phyloP scores from a whole-genome alignment of 2,329 filamentous ascomycete genomes.

The Fusarium concolor region DNA sequence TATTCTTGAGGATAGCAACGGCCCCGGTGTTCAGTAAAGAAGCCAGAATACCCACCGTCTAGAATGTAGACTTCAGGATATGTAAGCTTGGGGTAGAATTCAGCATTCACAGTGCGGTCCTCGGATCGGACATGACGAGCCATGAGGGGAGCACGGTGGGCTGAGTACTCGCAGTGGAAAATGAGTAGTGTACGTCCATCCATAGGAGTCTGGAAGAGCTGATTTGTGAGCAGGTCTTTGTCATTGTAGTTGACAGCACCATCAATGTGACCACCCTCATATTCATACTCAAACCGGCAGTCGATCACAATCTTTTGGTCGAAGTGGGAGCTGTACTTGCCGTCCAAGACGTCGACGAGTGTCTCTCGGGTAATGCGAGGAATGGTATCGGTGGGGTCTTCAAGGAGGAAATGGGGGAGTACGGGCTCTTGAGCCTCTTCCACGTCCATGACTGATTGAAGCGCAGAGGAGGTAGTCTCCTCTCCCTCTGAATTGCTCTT shows the following conservation, averaged over 20 bases:
- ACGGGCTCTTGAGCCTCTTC: constrained; percentile 79
- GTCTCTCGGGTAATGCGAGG: constrained; percentile 87
- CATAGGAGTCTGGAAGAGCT: constrained; percentile 78
- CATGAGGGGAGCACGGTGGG: constrained; percentile 95
- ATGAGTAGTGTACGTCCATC: constrained; percentile 82
- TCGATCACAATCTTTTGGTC: constrained; percentile 90
- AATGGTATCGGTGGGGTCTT: constrained; percentile 85
- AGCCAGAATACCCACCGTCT: constrained; percentile 94
- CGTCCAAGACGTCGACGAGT: constrained; percentile 87
- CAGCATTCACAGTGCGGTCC: constrained; percentile 86
- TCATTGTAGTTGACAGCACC: constrained; percentile 97
- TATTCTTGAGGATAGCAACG: constrained; percentile 96
- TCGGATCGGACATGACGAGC: constrained; percentile 91
- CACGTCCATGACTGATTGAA: constrained; percentile 85
- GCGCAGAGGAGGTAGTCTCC: constrained; percentile 53
- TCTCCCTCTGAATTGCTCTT: constrained; percentile 76
- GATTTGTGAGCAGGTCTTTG: constrained; percentile 84
- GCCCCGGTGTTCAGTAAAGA: constrained; percentile 81
- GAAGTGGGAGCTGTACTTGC: constrained; percentile 80
- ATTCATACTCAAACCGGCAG: constrained; percentile 99
- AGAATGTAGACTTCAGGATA: constrained; percentile 98
- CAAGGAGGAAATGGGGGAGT: constrained; percentile 85
- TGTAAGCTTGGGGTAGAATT: constrained; percentile 87
- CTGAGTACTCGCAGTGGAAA: constrained; percentile 98
- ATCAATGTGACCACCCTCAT: constrained; percentile 93